Base-by-base conservation (phyloP, 2,329 filamentous ascomycete species). In the Trichoderma sp. region DNA sequence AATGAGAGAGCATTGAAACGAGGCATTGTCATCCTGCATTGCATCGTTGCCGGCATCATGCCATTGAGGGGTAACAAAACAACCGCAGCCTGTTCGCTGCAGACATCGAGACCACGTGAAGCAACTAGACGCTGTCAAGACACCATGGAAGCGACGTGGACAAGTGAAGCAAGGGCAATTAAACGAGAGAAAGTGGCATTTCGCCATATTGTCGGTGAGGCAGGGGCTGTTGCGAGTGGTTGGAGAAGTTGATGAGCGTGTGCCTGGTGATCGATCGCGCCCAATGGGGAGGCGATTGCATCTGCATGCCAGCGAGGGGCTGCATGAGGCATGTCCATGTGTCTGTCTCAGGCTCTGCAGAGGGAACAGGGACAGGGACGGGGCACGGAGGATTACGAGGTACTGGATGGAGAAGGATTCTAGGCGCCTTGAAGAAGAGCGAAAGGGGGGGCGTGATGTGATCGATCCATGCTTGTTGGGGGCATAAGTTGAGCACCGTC, bases 131-230 rank as follows among this genome's bases (percentile, higher is more conserved):
- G 65, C 65, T 59, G 36, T 28, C 9, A 26, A 47, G 28, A 23
- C 20, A 30, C 17, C 26, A 47, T 15, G 4, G 17, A 15, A 23
- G 34, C 34, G 20, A 58, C 64, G 47, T 57, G 43, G 57, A 59
- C 57, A 34, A 62, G 58, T 67, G n/a, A 26, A 39, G 9, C 5
- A 36, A 34, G 39, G 28, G 47, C 43, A 7, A 17, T 23, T 15
- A 30, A 17, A 9, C 9, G 64, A 17, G 28, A 6, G 7, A 36
- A 23, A n/a, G 64, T 30, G 13, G 64, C 36, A 68, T 68, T 59
- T 59, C 64, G 55, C 65, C 65, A 68, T 59, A 59, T 57, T 68
- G 65, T 68, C 65, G 65, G 65, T 68, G 65, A 68, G 65, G 30
- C 26, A 34, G 23, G 50, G 23, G 64, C 53, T 17, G 64, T 13